Conservation (phyloP, 2,329 filamentous ascomycete species). For the Calonectria henricotiae region DNA sequence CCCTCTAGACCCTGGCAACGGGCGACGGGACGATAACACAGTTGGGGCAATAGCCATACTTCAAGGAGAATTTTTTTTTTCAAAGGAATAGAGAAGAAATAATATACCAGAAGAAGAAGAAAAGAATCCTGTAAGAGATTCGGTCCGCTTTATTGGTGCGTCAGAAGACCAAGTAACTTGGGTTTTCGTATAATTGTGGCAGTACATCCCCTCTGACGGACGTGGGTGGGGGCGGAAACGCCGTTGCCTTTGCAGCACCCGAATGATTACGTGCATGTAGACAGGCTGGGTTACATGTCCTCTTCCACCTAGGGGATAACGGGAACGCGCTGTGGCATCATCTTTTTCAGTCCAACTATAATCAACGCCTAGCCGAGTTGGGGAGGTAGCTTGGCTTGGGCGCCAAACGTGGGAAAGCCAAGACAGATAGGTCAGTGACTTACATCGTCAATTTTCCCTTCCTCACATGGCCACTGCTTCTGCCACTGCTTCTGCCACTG, state of each 20-base stretch:
- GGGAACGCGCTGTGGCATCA: neutral
- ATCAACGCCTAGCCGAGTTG: neutral
- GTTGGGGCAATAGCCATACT: too few relatives aligned
- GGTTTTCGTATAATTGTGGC: constrained; percentile 7
- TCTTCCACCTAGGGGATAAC: constrained; percentile 6
- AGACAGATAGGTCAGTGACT: constrained; percentile 13
- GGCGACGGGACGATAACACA: too few relatives aligned
- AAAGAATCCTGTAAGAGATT: neutral
- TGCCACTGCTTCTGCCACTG: neutral
- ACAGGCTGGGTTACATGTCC: constrained; percentile 13
- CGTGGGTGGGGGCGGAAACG: constrained; percentile 2
- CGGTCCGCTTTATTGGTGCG: neutral
- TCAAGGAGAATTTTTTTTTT: too few relatives aligned
- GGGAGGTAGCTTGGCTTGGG: neutral
- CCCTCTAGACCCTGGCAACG: too few relatives aligned
- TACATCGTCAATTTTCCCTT: constrained; percentile 4
- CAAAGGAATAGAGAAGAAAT: neutral
- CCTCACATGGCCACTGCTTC: neutral
- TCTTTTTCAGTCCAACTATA: neutral
- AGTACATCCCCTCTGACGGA: constrained; percentile 19
- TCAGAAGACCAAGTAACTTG: neutral
- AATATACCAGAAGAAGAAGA: neutral
- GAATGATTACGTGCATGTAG: neutral
- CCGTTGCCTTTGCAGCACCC: neutral
- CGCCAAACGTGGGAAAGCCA: neutral